A percentile compares a stretch with the other conserved stretches of the same genome.
Evolutionary conservation across 2,329 filamentous ascomycete species (phyloP).

Genomic region (Simplicillium sp.): DNA sequence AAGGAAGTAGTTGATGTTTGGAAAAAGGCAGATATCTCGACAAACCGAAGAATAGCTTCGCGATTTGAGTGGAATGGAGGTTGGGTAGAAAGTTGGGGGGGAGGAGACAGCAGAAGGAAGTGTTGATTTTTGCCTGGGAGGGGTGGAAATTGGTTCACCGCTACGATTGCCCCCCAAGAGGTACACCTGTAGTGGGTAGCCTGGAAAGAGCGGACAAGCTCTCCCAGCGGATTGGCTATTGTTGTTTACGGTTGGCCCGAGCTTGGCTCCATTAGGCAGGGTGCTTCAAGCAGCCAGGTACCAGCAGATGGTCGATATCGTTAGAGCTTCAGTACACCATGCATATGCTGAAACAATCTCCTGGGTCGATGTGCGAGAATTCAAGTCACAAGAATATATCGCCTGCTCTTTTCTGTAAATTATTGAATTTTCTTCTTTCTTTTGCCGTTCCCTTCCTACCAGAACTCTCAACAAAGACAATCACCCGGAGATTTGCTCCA

Average conservation of each 20-base stretch:
- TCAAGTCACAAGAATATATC: not conserved
- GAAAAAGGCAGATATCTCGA: conserved; percentile 23
- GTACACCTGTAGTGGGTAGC: conserved; percentile 1
- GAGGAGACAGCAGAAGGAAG: conserved; percentile 3
- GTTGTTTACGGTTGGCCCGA: conserved; percentile 24
- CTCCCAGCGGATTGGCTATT: conserved; percentile 14
- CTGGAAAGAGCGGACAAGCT: conserved; percentile 11
- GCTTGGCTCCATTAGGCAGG: conserved; percentile 19
- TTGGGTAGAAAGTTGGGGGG: conserved; percentile 10
- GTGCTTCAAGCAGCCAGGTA: conserved; percentile 9
- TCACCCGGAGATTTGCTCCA: conserved; percentile 4
- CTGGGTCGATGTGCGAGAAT: too few species aligned
- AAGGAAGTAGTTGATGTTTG: conserved; percentile 13
- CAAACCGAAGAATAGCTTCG: conserved; percentile 13
- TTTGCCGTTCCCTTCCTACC: not conserved
- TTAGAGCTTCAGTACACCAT: not conserved
- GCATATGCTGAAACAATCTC: not conserved
- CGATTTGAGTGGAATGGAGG: conserved; percentile 12
- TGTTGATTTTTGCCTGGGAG: conserved; percentile 16
- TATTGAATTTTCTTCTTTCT: not conserved
- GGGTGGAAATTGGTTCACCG: conserved; percentile 17
- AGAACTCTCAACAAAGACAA: not conserved
- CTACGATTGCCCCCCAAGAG: conserved; percentile 11
- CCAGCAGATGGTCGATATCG: conserved; percentile 4
- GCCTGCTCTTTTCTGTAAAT: not conserved